Evolutionary conservation across 371 early-diverging fungal genomes (phyloP), one percentile per base, ranked within the genome.

Genomic region (Mucor ambiguus): DNA sequence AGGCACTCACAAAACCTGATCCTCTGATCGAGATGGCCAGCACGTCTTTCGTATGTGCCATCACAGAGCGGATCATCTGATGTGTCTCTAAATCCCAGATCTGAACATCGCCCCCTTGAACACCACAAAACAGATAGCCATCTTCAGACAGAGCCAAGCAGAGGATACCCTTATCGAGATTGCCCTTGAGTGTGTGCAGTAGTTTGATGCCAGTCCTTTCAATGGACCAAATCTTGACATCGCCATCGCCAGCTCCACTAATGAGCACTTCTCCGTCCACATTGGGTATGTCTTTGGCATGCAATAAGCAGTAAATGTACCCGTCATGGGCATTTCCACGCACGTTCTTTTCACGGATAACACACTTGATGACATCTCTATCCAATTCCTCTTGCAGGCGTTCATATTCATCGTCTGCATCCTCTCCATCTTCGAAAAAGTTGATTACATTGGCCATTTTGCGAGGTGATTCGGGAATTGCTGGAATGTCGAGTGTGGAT

Each of bases 241-340:
- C 83, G 8, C 97, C 98, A 72, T 92, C 90, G 38, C 89, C 89
- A 5, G 92, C 82, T 32, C 97, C 98, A 10, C 94, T 89, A 7
- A 89, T 95, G 9, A 98, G 73, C 59, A 89, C 72, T 46, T 92
- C 90, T 58, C 93, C 92, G 35, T 83, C 83, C 8, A 75, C 73
- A 65, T 85, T 84, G 10, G 89, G 86, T 9, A 89, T 48, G 49
- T 76, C 79, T 43, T 68, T 68, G 30, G 86, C 86, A 41, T 90
- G 78, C 16, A 86, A 26, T 26, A 92, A 68, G 58, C 89, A 82
- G 68, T 93, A 91, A 16, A 93, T 85, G 69, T 90, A 92, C 29
- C 93, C 93, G 66, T 87, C 85, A 69, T 93, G 93, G 9, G 90
- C 89, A 77, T 86, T 87, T 18, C 73, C 75, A 11, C 72, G 65